Base-by-base conservation (phyloP, 176 grass and related monocot genomes). In the Dendrocalamus sinicus region DNA sequence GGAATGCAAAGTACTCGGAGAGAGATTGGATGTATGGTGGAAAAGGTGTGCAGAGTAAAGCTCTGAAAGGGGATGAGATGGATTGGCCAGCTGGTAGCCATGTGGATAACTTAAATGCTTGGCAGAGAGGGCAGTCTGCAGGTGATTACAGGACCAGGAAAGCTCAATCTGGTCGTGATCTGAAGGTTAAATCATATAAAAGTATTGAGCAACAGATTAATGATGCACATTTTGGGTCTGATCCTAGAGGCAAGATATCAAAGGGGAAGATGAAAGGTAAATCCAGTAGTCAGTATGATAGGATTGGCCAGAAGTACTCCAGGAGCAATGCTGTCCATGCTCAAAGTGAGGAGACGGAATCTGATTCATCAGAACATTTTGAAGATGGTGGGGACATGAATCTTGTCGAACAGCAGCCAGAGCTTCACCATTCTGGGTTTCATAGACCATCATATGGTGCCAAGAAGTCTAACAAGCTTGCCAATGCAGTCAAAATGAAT, bases 291-390 rank as follows among this genome's bases (percentile, higher is more conserved):
- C 88, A 63, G 48, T 76, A 87, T 63, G 91, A 78, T 32, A 72
- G 64, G 45, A 92, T 65, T 58, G 72, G 67, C 69, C 80, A 89
- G 77, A 88, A 89, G 64, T 86, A 72, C 81, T 76, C 89, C 23
- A 91, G 73, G 68, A 81, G 81, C 72, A 82, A 52, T 84, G 84
- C 83, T 73, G 52, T 72, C 26, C 84, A 83, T 73, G 81, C 82
- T 81, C 93, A 89, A 71, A 95, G 80, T 74, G 91, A 94, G 64
- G 93, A 94, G 65, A 95, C 90, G 32, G 94, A 99, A 86, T 99
- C 93, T 70, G 93, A 98, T 88, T 94, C 93, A 72, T 98, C 93
- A 10, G 91, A 94, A 44, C 90, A 88, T 66, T 69, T 89, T 43
- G 88, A 83, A 64, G 91, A 88, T 68, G 52, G 86, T 76, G 53